A percentile compares a stretch with the other conserved stretches of the same genome.
phyloP scores from a whole-genome alignment of 345 rosid genomes.

The Sisymbrium irio region DNA sequence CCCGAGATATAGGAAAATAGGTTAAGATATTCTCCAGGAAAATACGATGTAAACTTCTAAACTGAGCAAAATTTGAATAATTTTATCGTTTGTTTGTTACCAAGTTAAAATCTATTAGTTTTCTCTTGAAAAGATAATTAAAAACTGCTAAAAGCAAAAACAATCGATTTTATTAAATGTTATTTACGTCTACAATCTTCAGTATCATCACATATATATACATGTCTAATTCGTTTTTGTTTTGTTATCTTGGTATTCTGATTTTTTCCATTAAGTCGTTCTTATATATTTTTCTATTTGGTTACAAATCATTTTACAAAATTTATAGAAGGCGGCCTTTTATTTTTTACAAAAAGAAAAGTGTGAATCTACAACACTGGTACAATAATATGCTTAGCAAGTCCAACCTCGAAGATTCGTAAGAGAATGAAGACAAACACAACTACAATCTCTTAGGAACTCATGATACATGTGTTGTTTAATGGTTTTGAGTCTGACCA shows the following conservation, averaged over 20 bases:
- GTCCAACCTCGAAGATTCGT: background rate
- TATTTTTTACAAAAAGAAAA: background rate
- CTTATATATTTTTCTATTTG: background rate
- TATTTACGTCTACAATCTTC: background rate
- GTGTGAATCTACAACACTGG: background rate
- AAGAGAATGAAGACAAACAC: constrained; percentile 10
- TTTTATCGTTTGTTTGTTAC: background rate
- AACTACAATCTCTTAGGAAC: background rate
- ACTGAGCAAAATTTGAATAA: background rate
- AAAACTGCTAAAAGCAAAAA: no score
- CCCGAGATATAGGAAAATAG: constrained; percentile 15
- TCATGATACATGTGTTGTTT: constrained; percentile 20
- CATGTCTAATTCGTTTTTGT: background rate
- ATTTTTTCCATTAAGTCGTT: background rate
- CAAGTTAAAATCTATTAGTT: background rate
- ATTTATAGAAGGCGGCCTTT: background rate
- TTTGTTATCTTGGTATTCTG: background rate
- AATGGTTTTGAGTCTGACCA: constrained; percentile 11
- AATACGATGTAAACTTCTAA: no score
- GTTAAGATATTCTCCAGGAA: constrained; percentile 20
- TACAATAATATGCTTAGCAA: background rate
- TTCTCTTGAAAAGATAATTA: no score
- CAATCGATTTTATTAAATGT: no score
- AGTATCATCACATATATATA: background rate
- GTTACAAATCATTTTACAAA: background rate